These are phyloP conservation scores for Debaryomyces sp. DNA, from an alignment of 1,139 yeast species.

Conservation along the genomic window DNA sequence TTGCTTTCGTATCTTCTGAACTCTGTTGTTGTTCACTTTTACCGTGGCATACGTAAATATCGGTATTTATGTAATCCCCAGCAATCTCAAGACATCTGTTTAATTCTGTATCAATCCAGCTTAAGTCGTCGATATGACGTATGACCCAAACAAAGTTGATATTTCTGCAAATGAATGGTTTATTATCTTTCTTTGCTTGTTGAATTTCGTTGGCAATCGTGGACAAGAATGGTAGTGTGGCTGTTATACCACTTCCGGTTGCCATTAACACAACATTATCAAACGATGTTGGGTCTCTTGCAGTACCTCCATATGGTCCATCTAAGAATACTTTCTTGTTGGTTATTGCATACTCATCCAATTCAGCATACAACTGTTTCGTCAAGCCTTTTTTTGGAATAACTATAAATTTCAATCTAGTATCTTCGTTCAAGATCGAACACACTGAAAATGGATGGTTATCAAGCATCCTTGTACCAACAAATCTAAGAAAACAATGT, in stretches of 20 bases:
- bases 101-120: slow-evolving; percentile 51
- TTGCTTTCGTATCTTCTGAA: neutral
- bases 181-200: slow-evolving; percentile 15
- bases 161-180: slow-evolving; percentile 20
- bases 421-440: slow-evolving; percentile 29
- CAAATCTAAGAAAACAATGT: slow-evolving; percentile 56
- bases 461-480: slow-evolving; percentile 49
- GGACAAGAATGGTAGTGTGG: slow-evolving; percentile 51
- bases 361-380: slow-evolving; percentile 25
- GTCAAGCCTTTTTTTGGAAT: slow-evolving; percentile 59
- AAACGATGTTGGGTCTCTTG: slow-evolving; percentile 52
- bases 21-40: neutral
- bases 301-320: slow-evolving; percentile 67
- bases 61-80: slow-evolving; percentile 27
- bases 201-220: slow-evolving; percentile 22
- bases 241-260: slow-evolving; percentile 61
- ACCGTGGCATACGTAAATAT: slow-evolving; percentile 27
- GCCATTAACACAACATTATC: slow-evolving; percentile 48
- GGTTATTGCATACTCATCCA: slow-evolving; percentile 24
- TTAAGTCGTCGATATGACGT: slow-evolving; percentile 35
- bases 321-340: slow-evolving; percentile 49
- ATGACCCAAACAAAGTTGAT: slow-evolving; percentile 56
- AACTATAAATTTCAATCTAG: slow-evolving; percentile 49
- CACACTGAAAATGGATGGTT: slow-evolving; percentile 69
- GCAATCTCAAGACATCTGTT: slow-evolving; percentile 25